phyloP scores from a whole-genome alignment of 2,329 filamentous ascomycete species.

The Xylariaceae sp. region DNA sequence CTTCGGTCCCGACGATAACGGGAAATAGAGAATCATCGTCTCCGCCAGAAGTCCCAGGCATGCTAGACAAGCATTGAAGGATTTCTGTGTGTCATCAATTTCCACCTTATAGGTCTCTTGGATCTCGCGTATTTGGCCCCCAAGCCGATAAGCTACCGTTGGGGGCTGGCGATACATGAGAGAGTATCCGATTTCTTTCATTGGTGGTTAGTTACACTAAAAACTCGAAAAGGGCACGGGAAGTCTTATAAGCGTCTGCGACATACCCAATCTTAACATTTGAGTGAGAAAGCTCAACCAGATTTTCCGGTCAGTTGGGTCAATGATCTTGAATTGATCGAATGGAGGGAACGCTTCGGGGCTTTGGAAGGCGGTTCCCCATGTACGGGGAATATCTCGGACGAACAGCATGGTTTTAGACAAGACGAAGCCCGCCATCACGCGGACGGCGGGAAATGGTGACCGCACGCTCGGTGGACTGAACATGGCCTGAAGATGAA shows the following conservation, averaged over 20 bases:
- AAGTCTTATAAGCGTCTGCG: background rate
- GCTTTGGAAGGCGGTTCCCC: conserved; percentile 16
- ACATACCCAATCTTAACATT: conserved; percentile 18
- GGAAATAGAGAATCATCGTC: conserved; percentile 10
- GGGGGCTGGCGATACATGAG: conserved; percentile 13
- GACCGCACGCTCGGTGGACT: conserved; percentile 8
- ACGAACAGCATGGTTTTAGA: conserved; percentile 13
- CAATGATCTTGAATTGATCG: conserved; percentile 8
- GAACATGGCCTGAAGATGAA: conserved; percentile 15
- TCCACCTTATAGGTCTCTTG: background rate
- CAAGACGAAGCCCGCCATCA: conserved; percentile 13
- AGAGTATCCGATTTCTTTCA: conserved; percentile 15
- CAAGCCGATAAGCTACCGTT: conserved; percentile 7
- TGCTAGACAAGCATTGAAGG: conserved; percentile 8
- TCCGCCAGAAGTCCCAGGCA: conserved; percentile 14
- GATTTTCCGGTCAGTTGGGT: conserved; percentile 5
- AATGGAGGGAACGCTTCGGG: conserved; percentile 9
- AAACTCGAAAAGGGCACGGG: background rate
- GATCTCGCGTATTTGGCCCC: conserved; percentile 7
- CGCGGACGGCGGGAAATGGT: conserved; percentile 8
- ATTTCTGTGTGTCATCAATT: background rate
- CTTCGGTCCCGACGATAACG: too few species aligned
- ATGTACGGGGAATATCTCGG: conserved; percentile 12
- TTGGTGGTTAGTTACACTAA: background rate
- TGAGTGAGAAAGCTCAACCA: conserved; percentile 14